Conservation (phyloP, 129 eudicot species). For the Saposhnikovia divaricata region DNA sequence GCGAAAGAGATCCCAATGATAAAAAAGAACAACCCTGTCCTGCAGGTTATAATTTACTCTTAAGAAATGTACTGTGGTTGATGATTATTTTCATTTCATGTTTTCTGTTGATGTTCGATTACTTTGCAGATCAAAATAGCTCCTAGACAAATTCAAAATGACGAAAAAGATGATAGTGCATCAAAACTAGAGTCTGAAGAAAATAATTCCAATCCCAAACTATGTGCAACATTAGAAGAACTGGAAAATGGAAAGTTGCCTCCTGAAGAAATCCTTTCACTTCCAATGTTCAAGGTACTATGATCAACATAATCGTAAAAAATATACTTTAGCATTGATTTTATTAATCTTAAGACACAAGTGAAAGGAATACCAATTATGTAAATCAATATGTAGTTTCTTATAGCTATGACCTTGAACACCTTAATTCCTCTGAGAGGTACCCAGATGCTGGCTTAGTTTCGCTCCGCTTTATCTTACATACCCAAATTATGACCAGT, state of each 20-base stretch:
- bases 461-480: background rate
- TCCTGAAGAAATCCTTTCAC: conserved; percentile 84
- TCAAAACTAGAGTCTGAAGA: conserved; percentile 16
- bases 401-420: background rate
- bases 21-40: conserved; percentile 74
- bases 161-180: conserved; percentile 26
- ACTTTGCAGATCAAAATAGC: conserved; percentile 62
- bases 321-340: background rate
- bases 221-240: conserved; percentile 60
- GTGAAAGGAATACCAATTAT: background rate
- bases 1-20: conserved; percentile 87
- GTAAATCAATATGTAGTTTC: background rate
- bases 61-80: background rate
- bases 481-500: background rate
- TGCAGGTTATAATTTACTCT: conserved; percentile 48
- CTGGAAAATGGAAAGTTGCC: conserved; percentile 67
- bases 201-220: conserved; percentile 20
- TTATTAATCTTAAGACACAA: background rate
- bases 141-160: conserved; percentile 51
- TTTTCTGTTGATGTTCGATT: background rate
- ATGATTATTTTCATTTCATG: background rate
- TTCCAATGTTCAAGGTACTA: conserved; percentile 91
- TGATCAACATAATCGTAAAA: background rate
- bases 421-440: background rate
- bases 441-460: background rate